Evolutionary conservation across 75 land plant genomes (phyloP).

Genomic region (Pinus taeda): DNA sequence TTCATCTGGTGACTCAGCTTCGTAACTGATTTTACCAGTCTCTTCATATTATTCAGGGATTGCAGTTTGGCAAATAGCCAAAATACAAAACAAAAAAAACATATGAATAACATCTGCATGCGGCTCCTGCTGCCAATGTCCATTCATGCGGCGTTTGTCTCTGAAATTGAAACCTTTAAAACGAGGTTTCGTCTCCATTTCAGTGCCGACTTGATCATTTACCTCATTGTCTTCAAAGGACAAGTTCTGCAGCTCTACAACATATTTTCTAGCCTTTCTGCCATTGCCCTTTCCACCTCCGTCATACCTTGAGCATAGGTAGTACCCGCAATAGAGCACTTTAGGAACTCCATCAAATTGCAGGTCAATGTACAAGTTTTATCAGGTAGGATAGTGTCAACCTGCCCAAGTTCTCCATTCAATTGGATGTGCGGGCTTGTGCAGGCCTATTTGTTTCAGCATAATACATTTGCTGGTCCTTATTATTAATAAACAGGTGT

Average conservation of each 20-base stretch:
- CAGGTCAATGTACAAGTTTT: conserved; percentile 88
- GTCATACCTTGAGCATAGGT: conserved; percentile 71
- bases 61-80: conserved; percentile 67
- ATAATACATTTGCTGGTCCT: conserved; percentile 52
- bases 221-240: conserved; percentile 17
- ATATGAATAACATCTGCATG: conserved; percentile 29
- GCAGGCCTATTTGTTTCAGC: conserved; percentile 60
- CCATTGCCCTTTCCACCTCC: conserved; percentile 64
- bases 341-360: conserved; percentile 89
- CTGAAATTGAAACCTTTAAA: conserved; percentile 63
- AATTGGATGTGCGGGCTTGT: conserved; percentile 70
- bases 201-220: conserved; percentile 13
- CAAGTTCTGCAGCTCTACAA: conserved; percentile 5
- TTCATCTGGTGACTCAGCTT: conserved; percentile 80
- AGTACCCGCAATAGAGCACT: conserved; percentile 82
- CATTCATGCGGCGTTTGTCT: conserved; percentile 52
- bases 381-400: conserved; percentile 82
- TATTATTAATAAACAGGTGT: conserved; percentile 31
- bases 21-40: conserved; percentile 36
- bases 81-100: conserved; percentile 46
- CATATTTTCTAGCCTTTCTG: conserved; percentile 24
- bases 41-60: conserved; percentile 59
- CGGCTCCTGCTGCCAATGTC: conserved; percentile 44
- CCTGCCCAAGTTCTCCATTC: conserved; percentile 76
- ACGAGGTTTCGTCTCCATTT: conserved; percentile 10